phyloP scores from a whole-genome alignment of 371 early-diverging fungal genomes.

The Mucor indicus region DNA sequence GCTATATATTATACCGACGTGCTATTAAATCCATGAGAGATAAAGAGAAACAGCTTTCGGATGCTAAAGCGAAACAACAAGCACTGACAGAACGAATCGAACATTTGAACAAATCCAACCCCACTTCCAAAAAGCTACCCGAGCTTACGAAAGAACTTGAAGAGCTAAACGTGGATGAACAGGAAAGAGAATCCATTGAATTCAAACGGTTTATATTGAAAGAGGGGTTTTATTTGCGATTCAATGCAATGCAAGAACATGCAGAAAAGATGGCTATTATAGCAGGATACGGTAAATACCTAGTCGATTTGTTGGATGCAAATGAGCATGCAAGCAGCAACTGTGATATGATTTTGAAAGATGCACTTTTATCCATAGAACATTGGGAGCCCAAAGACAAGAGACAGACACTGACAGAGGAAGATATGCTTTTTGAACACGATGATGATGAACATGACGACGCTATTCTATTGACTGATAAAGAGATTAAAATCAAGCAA shows the following conservation, averaged over 20 bases:
- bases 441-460: too few species aligned
- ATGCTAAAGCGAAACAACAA: constrained; percentile 42
- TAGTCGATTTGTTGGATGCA: constrained; percentile 43
- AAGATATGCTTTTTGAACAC: too few species aligned
- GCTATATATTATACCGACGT: constrained; percentile 41
- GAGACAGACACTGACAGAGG: too few species aligned
- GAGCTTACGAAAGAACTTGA: constrained; percentile 47
- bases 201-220: constrained; percentile 48
- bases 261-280: constrained; percentile 42
- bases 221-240: constrained; percentile 47
- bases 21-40: constrained; percentile 47
- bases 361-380: constrained; percentile 39
- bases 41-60: constrained; percentile 36
- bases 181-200: constrained; percentile 41
- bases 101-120: constrained; percentile 27
- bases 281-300: constrained; percentile 51
- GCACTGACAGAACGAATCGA: constrained; percentile 32
- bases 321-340: constrained; percentile 32
- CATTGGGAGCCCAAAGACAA: constrained; percentile 42
- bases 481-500: too few species aligned
- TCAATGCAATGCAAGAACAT: constrained; percentile 46
- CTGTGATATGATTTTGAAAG: constrained; percentile 38
- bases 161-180: constrained; percentile 38
- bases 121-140: constrained; percentile 30
- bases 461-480: too few species aligned